Evolutionary conservation across 768 basidiomycete species (phyloP).

Genomic region (Lentinula raphanica): DNA sequence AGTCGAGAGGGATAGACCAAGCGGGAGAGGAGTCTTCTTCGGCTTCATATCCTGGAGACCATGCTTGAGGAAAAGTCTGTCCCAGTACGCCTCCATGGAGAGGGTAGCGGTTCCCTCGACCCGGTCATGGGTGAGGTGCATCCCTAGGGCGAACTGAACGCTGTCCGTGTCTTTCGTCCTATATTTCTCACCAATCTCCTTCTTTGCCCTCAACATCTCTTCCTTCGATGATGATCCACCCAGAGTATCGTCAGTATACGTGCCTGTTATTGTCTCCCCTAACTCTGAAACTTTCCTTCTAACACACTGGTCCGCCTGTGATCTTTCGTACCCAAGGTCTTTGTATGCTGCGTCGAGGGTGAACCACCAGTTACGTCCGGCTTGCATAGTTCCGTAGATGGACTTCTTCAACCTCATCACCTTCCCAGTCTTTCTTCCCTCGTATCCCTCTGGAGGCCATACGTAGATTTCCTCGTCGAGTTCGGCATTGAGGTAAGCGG

Average conservation of each 20-base stretch:
- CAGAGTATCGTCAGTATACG: slow-evolving; percentile 8
- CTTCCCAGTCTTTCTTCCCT: background rate
- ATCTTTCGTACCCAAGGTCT: slow-evolving; percentile 1
- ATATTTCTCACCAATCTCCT: slow-evolving; percentile 1
- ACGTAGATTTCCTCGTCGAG: slow-evolving; percentile 10
- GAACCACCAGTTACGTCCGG: slow-evolving; percentile 6
- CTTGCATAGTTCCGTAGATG: slow-evolving; percentile 5
- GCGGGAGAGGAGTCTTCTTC: slow-evolving; percentile 8
- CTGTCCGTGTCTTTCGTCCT: slow-evolving; percentile 3
- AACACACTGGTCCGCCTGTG: slow-evolving; percentile 8
- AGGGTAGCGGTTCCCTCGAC: background rate
- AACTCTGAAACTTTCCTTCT: background rate
- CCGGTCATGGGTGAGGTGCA: slow-evolving; percentile 5
- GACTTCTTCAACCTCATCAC: background rate
- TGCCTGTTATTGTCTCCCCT: slow-evolving; percentile 7
- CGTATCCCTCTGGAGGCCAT: slow-evolving; percentile 14
- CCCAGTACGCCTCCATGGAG: slow-evolving; percentile 7
- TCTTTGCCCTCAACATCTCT: background rate
- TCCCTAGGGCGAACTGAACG: slow-evolving; percentile 5
- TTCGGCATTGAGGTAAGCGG: slow-evolving; percentile 11
- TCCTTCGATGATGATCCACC: slow-evolving; percentile 2
- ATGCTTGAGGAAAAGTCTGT: slow-evolving; percentile 10
- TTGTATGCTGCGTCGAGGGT: background rate
- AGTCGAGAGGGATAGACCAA: slow-evolving; percentile 3
- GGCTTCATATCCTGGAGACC: slow-evolving; percentile 5